Evolutionary conservation across 192 early-diverging fungal genomes (phyloP).

Genomic region (Linnemannia exigua): DNA sequence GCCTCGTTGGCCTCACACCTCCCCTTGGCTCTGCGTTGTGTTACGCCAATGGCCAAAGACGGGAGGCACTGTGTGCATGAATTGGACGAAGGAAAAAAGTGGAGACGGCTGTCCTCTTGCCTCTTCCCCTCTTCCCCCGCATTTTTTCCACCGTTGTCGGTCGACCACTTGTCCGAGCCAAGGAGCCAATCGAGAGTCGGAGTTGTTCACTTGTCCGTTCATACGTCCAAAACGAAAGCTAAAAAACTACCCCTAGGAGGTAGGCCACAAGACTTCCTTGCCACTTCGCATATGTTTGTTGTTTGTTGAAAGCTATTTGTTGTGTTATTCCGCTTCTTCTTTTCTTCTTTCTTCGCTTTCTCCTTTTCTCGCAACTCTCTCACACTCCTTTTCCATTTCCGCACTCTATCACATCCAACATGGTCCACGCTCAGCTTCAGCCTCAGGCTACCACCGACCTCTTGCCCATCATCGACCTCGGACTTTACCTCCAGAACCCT

Average conservation of each 20-base stretch:
- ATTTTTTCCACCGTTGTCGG: slow-evolving; percentile 18
- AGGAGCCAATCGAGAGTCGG: background rate
- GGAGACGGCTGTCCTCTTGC: slow-evolving; percentile 10
- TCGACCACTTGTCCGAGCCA: background rate
- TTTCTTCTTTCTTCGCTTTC: slow-evolving; percentile 15
- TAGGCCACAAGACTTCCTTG: background rate
- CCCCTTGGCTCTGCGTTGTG: slow-evolving; percentile 2
- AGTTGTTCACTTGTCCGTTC: background rate
- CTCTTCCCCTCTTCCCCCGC: slow-evolving; percentile 20
- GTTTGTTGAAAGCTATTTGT: no score
- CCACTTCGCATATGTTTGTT: background rate
- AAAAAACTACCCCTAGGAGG: background rate
- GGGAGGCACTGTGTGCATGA: background rate
- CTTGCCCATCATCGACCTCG: slow-evolving; percentile 70
- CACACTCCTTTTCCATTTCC: background rate
- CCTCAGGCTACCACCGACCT: slow-evolving; percentile 53
- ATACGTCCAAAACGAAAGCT: background rate
- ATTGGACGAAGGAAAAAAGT: slow-evolving; percentile 26
- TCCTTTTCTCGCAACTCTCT: background rate
- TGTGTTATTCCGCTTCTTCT: no score
- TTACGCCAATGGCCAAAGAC: background rate
- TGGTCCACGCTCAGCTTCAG: slow-evolving; percentile 19
- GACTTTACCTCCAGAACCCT: slow-evolving; percentile 68
- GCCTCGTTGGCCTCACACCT: background rate
- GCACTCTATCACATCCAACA: slow-evolving; percentile 13